These are phyloP conservation scores for Raffaelea ambrosiae DNA, from an alignment of 2,329 filamentous ascomycete genomes.

Conservation along the genomic window DNA sequence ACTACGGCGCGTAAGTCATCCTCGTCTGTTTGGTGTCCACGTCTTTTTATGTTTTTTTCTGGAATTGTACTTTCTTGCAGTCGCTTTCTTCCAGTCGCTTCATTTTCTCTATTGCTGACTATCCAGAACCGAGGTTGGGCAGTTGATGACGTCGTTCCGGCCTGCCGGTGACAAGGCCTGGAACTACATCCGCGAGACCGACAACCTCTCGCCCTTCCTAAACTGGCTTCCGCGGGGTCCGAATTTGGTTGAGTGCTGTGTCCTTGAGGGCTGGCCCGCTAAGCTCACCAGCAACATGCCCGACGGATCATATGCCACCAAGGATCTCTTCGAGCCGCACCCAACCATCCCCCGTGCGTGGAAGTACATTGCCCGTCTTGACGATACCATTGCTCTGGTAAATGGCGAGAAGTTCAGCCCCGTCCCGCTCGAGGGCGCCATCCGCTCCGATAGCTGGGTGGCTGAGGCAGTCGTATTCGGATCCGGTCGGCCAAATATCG, in stretches of 20 bases:
- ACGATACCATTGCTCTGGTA: conserved; percentile 35
- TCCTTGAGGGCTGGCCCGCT: conserved; percentile 27
- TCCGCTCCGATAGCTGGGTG: conserved; percentile 21
- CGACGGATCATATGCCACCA: conserved; percentile 25
- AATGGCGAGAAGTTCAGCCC: conserved; percentile 15
- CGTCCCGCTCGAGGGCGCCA: neutral
- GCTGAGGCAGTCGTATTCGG: conserved; percentile 46
- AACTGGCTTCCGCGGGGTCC: conserved; percentile 22
- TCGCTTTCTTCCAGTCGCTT: neutral
- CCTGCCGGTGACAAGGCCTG: conserved; percentile 44
- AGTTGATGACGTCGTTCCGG: conserved; percentile 53
- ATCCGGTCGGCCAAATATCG: conserved; percentile 35
- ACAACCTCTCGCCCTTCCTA: conserved; percentile 20
- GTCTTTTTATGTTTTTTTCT: neutral
- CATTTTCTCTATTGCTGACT: neutral
- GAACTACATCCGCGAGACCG: conserved; percentile 48
- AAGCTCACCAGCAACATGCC: conserved; percentile 18
- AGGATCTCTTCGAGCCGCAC: conserved; percentile 31
- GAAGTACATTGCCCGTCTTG: conserved; percentile 36
- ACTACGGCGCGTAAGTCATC: neutral
- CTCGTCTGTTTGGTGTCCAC: neutral
- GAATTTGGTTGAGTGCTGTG: conserved; percentile 26
- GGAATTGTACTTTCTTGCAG: neutral
- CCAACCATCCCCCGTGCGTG: conserved; percentile 29
- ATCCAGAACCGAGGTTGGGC: conserved; percentile 45